These are phyloP conservation scores for Phlebiopsis flavidoalba DNA, from an alignment of 768 basidiomycete genomes.

Conservation along the genomic window DNA sequence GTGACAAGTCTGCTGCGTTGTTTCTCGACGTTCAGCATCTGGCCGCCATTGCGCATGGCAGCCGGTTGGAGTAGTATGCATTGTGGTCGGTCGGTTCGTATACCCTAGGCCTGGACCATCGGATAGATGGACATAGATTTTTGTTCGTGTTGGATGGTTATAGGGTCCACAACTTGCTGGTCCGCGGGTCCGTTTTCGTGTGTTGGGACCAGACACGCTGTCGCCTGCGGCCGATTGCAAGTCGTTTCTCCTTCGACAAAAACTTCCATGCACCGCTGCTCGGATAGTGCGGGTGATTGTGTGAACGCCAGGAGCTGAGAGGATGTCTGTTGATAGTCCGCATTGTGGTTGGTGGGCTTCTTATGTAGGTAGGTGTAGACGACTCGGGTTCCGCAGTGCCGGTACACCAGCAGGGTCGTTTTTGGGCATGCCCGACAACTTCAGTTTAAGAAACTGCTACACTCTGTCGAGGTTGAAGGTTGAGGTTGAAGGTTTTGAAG, in stretches of 20 bases:
- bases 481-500: slow-evolving; percentile 23
- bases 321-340: background rate
- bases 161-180: background rate
- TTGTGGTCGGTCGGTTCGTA: background rate
- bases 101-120: background rate
- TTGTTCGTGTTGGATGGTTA: background rate
- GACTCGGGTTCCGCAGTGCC: background rate
- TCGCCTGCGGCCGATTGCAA: background rate
- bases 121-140: background rate
- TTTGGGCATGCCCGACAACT: slow-evolving; percentile 33
- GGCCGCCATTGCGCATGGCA: slow-evolving; percentile 43
- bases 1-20: slow-evolving; percentile 46
- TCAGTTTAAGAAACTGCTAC: slow-evolving; percentile 34
- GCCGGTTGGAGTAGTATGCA: slow-evolving; percentile 43
- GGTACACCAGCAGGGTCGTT: slow-evolving; percentile 6
- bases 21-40: slow-evolving; percentile 41
- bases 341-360: background rate
- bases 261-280: slow-evolving; percentile 14
- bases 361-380: slow-evolving; percentile 1
- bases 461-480: no score
- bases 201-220: background rate
- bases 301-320: background rate
- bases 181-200: background rate
- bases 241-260: slow-evolving; percentile 12
- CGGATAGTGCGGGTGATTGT: slow-evolving; percentile 2